phyloP scores from a whole-genome alignment of 148 eudicot species.

The Chenopodium suecicum region DNA sequence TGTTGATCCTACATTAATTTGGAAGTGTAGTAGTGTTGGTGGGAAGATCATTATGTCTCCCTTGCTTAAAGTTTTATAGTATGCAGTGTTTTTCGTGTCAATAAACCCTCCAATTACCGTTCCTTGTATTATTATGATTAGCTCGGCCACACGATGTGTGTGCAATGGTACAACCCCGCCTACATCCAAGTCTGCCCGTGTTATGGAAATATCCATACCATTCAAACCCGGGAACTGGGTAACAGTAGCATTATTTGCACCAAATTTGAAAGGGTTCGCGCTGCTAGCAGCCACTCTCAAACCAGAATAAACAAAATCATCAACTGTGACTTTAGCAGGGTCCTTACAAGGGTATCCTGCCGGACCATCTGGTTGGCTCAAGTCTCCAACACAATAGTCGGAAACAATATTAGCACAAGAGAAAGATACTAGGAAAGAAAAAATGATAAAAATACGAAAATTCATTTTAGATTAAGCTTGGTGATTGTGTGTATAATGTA shows the following conservation, averaged over 20 bases:
- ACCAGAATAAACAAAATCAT: constrained; percentile 4
- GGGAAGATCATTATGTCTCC: constrained; percentile 9
- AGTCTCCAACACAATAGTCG: constrained; percentile 8
- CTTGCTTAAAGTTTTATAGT: not conserved
- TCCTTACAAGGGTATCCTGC: not conserved
- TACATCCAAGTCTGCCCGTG: not conserved
- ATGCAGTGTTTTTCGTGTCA: not conserved
- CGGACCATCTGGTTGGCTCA: not conserved
- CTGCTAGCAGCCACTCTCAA: not conserved
- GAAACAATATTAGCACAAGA: too few relatives aligned
- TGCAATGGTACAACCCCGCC: not conserved
- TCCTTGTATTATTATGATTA: not conserved
- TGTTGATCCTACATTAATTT: not conserved
- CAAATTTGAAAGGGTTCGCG: not conserved
- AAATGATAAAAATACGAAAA: too few relatives aligned
- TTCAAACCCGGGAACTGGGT: not conserved
- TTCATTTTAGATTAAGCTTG: too few relatives aligned
- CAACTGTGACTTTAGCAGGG: not conserved
- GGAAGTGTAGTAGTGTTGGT: not conserved
- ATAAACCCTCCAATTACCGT: not conserved
- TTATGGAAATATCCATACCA: not conserved
- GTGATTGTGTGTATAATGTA: too few relatives aligned
- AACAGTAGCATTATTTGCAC: not conserved
- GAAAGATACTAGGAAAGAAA: too few relatives aligned
- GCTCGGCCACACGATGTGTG: constrained; percentile 1